Evolutionary conservation across 2,329 filamentous ascomycete genomes (phyloP), one percentile per base, ranked within the genome.

Genomic region (Nemania sp.): DNA sequence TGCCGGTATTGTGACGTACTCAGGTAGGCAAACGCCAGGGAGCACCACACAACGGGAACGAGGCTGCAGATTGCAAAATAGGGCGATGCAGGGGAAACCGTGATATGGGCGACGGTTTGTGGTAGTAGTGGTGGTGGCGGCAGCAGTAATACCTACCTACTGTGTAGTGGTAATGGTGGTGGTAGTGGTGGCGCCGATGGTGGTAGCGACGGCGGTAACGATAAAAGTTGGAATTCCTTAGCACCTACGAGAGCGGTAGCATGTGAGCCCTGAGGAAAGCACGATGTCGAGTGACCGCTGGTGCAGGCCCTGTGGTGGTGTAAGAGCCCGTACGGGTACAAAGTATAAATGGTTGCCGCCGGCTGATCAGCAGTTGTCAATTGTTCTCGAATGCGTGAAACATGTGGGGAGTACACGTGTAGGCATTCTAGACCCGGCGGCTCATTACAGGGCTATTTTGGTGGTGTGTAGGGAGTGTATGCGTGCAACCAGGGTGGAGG

Each of bases 281-380:
- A 23, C 11, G 14, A 56, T 49, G 54, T 54, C 54, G 20, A 57
- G 50, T 46, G 49, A 54, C 54, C 33, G 20, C 28, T 28, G 49
- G 26, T 28, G 31, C 34, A 6, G 49, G 44, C 31, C 34, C 11
- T 15, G 20, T 7, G 17, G 14, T 22, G 28, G 34, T 41, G 54
- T 28, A 49, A 42, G 39, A 30, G 23, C 23, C n/a, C 30, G 54
- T 57, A 50, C 19, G 28, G 37, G 41, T 54, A 56, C 49, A 49
- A 43, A 40, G 17, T 23, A 19, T n/a, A 11, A 34, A 30, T 30
- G 41, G 26, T 30, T 46, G 33, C 45, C 39, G 24, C 50, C 50
- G 54, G 50, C 51, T 57, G 47, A 58, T 56, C 52, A 48, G 52
- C 51, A 36, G 51, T 49, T 48, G 39, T 49, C 42, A 49, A 52